These are phyloP conservation scores for Inga laurina DNA, from an alignment of 306 rosid genomes.

Conservation along the genomic window DNA sequence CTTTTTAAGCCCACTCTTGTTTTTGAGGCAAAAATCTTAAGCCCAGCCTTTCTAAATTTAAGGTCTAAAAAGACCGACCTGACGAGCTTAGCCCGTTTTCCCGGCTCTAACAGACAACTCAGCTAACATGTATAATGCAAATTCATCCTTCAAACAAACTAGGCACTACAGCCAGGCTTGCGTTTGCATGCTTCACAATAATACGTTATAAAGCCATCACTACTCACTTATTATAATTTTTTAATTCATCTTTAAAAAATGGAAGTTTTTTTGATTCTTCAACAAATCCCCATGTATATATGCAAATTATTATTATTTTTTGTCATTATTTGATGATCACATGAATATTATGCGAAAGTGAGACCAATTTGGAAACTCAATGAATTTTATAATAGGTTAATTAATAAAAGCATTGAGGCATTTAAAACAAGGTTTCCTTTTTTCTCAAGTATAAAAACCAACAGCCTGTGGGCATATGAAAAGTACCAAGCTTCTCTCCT, in stretches of 20 bases:
- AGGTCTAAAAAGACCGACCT: no score
- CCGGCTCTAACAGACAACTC: slow-evolving; percentile 12
- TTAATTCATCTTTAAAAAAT: background rate
- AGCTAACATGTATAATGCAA: slow-evolving; percentile 29
- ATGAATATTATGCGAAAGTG: background rate
- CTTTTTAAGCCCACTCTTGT: no score
- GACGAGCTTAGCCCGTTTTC: no score
- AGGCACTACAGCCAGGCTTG: slow-evolving; percentile 11
- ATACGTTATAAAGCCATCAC: slow-evolving; percentile 26
- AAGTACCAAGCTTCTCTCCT: background rate
- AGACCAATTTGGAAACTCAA: background rate
- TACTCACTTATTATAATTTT: background rate
- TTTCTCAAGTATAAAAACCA: background rate
- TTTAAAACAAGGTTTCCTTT: background rate
- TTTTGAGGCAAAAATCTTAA: no score
- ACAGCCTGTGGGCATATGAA: background rate
- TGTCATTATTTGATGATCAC: background rate
- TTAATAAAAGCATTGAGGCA: background rate
- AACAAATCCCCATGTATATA: background rate
- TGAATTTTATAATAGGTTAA: background rate
- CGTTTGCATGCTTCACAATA: slow-evolving; percentile 20
- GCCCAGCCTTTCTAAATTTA: no score
- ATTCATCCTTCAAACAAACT: background rate
- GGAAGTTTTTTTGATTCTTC: background rate
- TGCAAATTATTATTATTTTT: background rate